Base-by-base conservation (phyloP, 2,329 filamentous ascomycete species). In the Polytolypa hystricis region DNA sequence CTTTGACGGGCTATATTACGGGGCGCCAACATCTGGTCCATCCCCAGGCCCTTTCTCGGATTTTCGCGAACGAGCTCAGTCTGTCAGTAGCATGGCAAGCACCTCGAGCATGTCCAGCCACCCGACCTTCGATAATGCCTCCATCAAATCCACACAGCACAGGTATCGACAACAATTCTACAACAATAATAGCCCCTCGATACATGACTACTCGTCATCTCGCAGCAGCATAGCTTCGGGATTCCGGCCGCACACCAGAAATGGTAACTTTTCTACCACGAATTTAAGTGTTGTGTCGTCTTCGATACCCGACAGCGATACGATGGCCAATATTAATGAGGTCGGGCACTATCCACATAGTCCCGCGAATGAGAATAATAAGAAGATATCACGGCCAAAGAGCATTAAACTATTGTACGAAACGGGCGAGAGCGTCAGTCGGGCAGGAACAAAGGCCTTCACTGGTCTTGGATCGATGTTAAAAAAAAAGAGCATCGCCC, bases 81-180 rank as follows among this genome's bases (percentile, higher is more conserved):
- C 44, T 9, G 42, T 46, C 19, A 44, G 36, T 30, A 46, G 44
- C 33, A 39, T 42, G 23, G 36, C 42, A 7, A 46, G 44, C 31
- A 42, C 28, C 9, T 39, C 37, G 12, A 46, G 44, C 35, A 44
- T 44, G 33, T 38, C 41, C 38, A 42, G 35, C 16, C 12, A 39
- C n/a, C 40, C 42, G 2, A 17, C 35, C 3, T 35, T 40, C 11
- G 42, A 46, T n/a, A 36, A 32, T 25, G 25, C 35, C 9, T 42
- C 42, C 4, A 21, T 42, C 16, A 43, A 37, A 11, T 31, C 20
- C 8, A 33, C 41, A 19, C 27, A 39, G 4, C 39, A 41, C 19
- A 31, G 40, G 8, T 44, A 44, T 27, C 38, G 15, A 14, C 18
- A 30, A 15, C 40, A 21, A 6, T 33, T 28, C 10, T 39, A 37